Conservation (phyloP, 441 rosid genomes). For the Macaranga tanarius region DNA sequence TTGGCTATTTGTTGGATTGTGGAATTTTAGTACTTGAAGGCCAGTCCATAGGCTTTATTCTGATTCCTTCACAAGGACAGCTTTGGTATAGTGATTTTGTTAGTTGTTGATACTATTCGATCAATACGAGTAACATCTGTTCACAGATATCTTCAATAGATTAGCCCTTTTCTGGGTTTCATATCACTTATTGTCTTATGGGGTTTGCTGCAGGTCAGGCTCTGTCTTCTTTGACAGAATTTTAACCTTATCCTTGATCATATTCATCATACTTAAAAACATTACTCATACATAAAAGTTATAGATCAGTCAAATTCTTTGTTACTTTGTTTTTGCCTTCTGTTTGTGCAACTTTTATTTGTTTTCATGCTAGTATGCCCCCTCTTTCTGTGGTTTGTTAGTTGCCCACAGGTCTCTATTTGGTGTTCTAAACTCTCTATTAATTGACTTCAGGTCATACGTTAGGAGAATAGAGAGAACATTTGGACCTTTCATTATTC, state of each 20-base stretch:
- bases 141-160: background rate
- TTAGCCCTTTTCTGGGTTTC: background rate
- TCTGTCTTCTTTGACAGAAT: background rate
- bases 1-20: conserved; percentile 11
- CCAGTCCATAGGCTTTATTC: background rate
- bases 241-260: background rate
- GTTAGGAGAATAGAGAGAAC: background rate
- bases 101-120: no score
- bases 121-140: background rate
- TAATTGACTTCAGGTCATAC: background rate
- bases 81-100: no score
- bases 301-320: background rate
- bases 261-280: background rate
- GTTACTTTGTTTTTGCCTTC: background rate
- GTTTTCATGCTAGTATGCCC: background rate
- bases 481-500: background rate
- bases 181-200: conserved; percentile 1
- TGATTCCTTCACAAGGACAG: background rate
- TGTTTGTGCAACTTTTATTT: background rate
- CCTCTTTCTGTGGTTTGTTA: background rate
- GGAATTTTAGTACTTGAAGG: background rate
- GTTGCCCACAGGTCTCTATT: background rate
- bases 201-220: background rate
- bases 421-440: background rate
- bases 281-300: background rate